Base-by-base conservation (phyloP, 768 basidiomycete genomes). In the Boletus bicolor region DNA sequence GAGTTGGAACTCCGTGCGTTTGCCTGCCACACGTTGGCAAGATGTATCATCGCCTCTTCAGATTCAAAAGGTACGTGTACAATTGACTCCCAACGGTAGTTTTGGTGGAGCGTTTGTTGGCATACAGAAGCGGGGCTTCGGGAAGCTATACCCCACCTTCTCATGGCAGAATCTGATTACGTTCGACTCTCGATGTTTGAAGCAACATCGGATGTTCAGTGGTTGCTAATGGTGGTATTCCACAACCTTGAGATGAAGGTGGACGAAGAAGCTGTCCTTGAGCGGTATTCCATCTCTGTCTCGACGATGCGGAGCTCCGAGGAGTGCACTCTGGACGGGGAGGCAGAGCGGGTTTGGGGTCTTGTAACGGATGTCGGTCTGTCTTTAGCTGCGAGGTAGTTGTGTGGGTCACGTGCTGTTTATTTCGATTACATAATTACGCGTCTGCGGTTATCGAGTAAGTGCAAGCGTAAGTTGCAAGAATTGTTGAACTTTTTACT, bases 1-100 rank as follows among this genome's bases (percentile, higher is more conserved):
- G 89, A 93, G 59, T 64, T 87, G 14, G 91, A 93, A 66, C 86
- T 85, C 54, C 81, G 89, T 46, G 91, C 85, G 14, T 79, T 88
- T 49, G 87, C 83, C 38, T 89, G 84, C 64, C 83, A 88, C 66
- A 86, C 82, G 2, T 69, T 89, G 46, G 88, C 88, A 7, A 81
- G 91, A 54, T 89, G 89, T 64, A 82, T 88, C 42, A 79, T 93
- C 35, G 84, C 82, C 1, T 77, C 83, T 11, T 80, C 73, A 17
- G 75, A 76, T 47, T 71, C 75, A 9, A 73, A 68, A 55, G 68
- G 87, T 84, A 65, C 35, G 77, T 39, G 32, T 53, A 42, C 24
- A 39, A 34, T 45, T 46, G 47, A 45, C 45, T 52, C 10, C 15
- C 38, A 49, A 26, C 36, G 52, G 48, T 45, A 39, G 32, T 43